Conservation (phyloP, 1,284 basidiomycete species). For the Pyrrhoderma lamaoense region DNA sequence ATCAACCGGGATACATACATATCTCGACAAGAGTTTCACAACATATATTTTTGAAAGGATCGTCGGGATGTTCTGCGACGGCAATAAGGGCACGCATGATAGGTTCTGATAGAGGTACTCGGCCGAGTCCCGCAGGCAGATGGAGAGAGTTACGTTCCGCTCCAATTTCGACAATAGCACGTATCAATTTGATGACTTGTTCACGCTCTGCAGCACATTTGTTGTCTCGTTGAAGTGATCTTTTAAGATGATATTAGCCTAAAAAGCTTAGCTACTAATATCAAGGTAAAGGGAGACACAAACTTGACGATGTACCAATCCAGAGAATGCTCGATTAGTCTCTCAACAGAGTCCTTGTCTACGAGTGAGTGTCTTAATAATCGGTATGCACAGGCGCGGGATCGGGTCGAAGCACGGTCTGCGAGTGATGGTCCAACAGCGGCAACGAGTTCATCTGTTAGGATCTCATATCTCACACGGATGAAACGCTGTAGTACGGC, state of each 20-base stretch:
- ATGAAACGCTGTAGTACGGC: slow-evolving; percentile 67
- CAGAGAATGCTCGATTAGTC: slow-evolving; percentile 52
- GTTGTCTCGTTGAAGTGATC: slow-evolving; percentile 80
- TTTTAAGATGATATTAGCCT: slow-evolving; percentile 26
- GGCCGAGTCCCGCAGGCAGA: slow-evolving; percentile 34
- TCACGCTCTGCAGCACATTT: slow-evolving; percentile 85
- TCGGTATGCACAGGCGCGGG: slow-evolving; percentile 83
- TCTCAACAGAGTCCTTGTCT: slow-evolving; percentile 57
- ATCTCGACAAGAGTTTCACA: slow-evolving; percentile 92
- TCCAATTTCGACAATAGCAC: slow-evolving; percentile 73
- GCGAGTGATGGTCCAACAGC: slow-evolving; percentile 68
- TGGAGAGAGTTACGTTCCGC: slow-evolving; percentile 44
- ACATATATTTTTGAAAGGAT: slow-evolving; percentile 78
- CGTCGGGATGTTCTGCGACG: slow-evolving; percentile 90
- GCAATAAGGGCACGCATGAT: slow-evolving; percentile 85
- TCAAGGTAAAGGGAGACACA: slow-evolving; percentile 20
- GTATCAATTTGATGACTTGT: slow-evolving; percentile 89
- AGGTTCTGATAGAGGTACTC: slow-evolving; percentile 63
- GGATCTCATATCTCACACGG: slow-evolving; percentile 71
- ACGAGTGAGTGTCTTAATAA: slow-evolving; percentile 77
- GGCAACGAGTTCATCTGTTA: slow-evolving; percentile 62
- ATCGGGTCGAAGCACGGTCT: slow-evolving; percentile 66
- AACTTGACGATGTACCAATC: slow-evolving; percentile 90
- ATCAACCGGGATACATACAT: slow-evolving; percentile 38
- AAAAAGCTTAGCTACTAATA: slow-evolving; percentile 1